Conservation (phyloP, 2,329 filamentous ascomycete genomes). For the Geosmithia morbida region DNA sequence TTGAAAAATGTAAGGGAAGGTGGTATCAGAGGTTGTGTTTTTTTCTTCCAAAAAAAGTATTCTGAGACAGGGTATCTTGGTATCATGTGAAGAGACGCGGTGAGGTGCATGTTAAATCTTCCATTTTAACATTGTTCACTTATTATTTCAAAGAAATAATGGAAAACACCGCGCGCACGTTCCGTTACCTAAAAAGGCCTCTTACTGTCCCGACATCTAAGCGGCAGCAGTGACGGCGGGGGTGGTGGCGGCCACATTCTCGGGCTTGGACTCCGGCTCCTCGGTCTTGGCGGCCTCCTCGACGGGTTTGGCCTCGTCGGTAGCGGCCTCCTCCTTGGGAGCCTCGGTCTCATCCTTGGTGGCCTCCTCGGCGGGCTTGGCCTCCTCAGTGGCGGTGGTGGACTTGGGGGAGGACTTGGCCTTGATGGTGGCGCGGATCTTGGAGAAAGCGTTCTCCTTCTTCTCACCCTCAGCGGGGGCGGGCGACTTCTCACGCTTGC, state of each 20-base stretch:
- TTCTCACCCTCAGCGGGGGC: conserved; percentile 47
- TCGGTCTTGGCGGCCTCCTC: conserved; percentile 13
- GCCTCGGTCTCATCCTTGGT: conserved; percentile 8
- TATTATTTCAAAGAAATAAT: too few species aligned
- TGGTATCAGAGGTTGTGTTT: conserved; percentile 3
- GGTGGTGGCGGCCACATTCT: conserved; percentile 23
- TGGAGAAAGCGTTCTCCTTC: conserved; percentile 45
- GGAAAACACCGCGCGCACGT: too few species aligned
- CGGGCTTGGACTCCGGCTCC: conserved; percentile 19
- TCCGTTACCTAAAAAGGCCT: too few species aligned
- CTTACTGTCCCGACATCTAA: conserved; percentile 17
- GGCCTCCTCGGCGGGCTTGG: conserved; percentile 18
- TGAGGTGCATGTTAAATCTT: neutral
- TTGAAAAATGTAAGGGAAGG: conserved; percentile 6
- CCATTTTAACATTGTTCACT: too few species aligned
- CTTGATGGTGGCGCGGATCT: conserved; percentile 44
- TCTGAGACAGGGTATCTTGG: conserved; percentile 40
- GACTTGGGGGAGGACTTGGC: conserved; percentile 26
- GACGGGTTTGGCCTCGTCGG: conserved; percentile 17
- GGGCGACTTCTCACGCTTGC: conserved; percentile 58
- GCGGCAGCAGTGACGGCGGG: conserved; percentile 36
- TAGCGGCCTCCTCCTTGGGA: conserved; percentile 30
- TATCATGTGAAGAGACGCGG: conserved; percentile 38
- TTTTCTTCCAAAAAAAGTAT: conserved; percentile 9
- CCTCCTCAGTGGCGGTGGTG: neutral